Evolutionary conservation across 441 rosid species (phyloP).

Genomic region (Erodium moschatum): DNA sequence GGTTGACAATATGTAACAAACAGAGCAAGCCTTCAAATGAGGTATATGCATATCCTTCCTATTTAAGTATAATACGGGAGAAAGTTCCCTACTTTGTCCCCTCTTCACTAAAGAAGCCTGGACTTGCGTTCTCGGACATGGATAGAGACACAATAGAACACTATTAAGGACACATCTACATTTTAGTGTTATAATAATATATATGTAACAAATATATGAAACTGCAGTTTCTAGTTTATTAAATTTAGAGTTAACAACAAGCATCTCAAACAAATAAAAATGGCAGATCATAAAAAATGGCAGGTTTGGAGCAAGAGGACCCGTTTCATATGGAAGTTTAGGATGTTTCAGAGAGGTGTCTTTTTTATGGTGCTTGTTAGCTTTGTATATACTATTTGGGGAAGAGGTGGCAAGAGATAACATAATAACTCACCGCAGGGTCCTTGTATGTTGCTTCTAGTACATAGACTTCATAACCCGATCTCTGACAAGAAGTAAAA

Average conservation of each 20-base stretch:
- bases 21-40: not conserved
- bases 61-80: not conserved
- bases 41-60: not conserved
- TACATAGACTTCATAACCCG: conserved; percentile 86
- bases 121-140: not conserved
- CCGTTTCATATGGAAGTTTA: too few species aligned
- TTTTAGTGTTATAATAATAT: not conserved
- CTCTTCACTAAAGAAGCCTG: not conserved
- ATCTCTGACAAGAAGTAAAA: conserved; percentile 51
- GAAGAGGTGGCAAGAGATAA: not conserved
- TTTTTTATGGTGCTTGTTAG: too few species aligned
- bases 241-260: not conserved
- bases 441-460: conserved; percentile 79
- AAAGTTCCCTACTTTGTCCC: not conserved
- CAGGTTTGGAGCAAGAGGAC: too few species aligned
- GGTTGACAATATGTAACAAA: not conserved
- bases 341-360: too few species aligned
- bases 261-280: too few species aligned
- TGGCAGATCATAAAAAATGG: too few species aligned
- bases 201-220: not conserved
- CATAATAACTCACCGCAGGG: conserved; percentile 54
- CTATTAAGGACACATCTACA: not conserved
- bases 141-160: not conserved
- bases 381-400: too few species aligned
- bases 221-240: not conserved